A percentile compares a stretch with the other conserved stretches of the same genome.
phyloP scores from a whole-genome alignment of 441 rosid genomes.

The Gossypium aridum region DNA sequence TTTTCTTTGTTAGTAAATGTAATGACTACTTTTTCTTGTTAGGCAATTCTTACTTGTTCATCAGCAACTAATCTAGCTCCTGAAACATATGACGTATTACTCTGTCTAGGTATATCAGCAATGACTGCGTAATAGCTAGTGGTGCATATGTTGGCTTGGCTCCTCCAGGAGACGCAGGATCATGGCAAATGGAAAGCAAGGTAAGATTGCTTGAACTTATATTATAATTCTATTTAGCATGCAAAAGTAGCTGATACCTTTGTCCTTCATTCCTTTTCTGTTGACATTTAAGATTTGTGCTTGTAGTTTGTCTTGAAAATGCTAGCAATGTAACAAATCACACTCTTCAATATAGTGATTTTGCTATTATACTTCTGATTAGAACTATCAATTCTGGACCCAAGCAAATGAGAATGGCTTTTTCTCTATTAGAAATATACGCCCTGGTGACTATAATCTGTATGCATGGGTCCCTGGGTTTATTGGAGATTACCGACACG shows the following conservation, averaged over 20 bases:
- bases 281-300: neutral
- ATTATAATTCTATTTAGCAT: neutral
- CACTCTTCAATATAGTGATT: neutral
- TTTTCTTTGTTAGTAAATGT: neutral
- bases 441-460: constrained; percentile 36
- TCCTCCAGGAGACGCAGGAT: constrained; percentile 56
- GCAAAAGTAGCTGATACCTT: neutral
- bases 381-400: constrained; percentile 64
- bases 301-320: neutral
- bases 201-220: constrained; percentile 16
- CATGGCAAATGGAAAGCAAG: constrained; percentile 81
- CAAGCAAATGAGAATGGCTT: constrained; percentile 39
- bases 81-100: neutral
- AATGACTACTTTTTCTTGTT: neutral
- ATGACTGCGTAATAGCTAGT: constrained; percentile 32
- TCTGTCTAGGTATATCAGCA: constrained; percentile 37
- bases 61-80: no score
- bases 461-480: constrained; percentile 63
- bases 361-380: constrained; percentile 5
- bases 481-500: constrained; percentile 47
- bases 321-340: neutral
- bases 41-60: no score
- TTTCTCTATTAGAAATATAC: constrained; percentile 35
- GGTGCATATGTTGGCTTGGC: constrained; percentile 74
- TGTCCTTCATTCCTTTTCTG: neutral